A percentile compares a stretch with the other conserved stretches of the same genome.
These are phyloP conservation scores for Aureobasidium sp. DNA, from an alignment of 2,329 filamentous ascomycete genomes.

Conservation along the genomic window DNA sequence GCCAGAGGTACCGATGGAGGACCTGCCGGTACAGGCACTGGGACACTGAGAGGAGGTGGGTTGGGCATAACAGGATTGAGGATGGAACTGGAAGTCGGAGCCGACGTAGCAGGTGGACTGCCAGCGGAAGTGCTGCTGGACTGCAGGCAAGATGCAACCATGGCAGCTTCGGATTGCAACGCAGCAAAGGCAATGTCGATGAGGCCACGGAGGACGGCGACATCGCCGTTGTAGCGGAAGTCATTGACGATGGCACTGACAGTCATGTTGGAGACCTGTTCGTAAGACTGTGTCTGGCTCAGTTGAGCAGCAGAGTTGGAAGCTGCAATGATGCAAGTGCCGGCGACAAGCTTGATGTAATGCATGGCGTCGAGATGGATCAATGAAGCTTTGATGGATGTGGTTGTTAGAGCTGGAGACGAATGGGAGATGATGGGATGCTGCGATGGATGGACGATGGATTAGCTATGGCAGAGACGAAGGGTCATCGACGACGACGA, in stretches of 20 bases:
- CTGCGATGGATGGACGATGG: neutral
- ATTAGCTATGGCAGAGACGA: neutral
- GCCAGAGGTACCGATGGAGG: neutral
- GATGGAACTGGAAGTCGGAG: neutral
- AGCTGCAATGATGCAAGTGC: slow-evolving; percentile 1
- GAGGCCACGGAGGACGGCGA: slow-evolving; percentile 12
- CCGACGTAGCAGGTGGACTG: neutral
- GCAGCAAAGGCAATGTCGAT: slow-evolving; percentile 14
- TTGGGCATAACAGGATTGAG: slow-evolving; percentile 9
- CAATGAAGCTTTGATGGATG: slow-evolving; percentile 10
- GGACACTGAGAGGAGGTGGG: slow-evolving; percentile 4
- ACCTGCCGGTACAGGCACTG: neutral
- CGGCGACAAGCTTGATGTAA: slow-evolving; percentile 5
- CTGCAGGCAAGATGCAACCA: slow-evolving; percentile 6
- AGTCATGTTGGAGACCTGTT: slow-evolving; percentile 8
- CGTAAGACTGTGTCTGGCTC: slow-evolving; percentile 8
- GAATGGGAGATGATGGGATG: slow-evolving; percentile 3
- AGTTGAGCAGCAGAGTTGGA: neutral
- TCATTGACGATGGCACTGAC: slow-evolving; percentile 14
- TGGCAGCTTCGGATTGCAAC: slow-evolving; percentile 6
- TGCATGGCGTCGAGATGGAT: slow-evolving; percentile 9
- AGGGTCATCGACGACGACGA: neutral
- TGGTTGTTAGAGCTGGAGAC: slow-evolving; percentile 1
- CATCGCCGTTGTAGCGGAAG: slow-evolving; percentile 12
- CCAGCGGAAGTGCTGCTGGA: neutral